Evolutionary conservation across 805 yeast species (phyloP).

Genomic region (Blastobotrys parvus): DNA sequence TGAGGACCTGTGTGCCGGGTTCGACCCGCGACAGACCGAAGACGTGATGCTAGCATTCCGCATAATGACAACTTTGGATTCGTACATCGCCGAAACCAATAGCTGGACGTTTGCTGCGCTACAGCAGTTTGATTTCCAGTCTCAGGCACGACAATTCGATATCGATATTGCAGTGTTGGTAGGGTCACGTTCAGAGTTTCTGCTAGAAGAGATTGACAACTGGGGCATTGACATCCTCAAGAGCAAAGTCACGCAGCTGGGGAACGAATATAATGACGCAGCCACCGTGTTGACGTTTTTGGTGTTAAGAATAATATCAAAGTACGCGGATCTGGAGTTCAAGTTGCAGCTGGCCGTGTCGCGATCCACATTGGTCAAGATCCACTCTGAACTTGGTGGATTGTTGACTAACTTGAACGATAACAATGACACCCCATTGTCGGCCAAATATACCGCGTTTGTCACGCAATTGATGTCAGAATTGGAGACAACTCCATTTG

Average conservation of each 20-base stretch:
- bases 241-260: conserved; percentile 18
- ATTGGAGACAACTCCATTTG: conserved; percentile 22
- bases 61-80: conserved; percentile 16
- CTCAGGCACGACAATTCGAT: conserved; percentile 19
- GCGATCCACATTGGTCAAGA: conserved; percentile 24
- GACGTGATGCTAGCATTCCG: conserved; percentile 18
- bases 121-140: conserved; percentile 21
- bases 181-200: conserved; percentile 16
- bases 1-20: conserved; percentile 10
- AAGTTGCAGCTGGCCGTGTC: conserved; percentile 24
- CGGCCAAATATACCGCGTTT: conserved; percentile 21
- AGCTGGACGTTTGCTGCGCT: conserved; percentile 25
- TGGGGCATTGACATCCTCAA: conserved; percentile 25
- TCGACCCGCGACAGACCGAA: conserved; percentile 12
- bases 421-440: conserved; percentile 10
- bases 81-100: conserved; percentile 21
- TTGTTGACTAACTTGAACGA: conserved; percentile 12
- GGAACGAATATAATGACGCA: conserved; percentile 19
- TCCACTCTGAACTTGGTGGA: conserved; percentile 23
- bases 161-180: conserved; percentile 22
- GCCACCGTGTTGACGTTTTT: conserved; percentile 23
- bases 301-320: conserved; percentile 23
- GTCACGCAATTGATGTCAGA: conserved; percentile 22
- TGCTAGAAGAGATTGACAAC: conserved; percentile 17
- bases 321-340: conserved; percentile 21